Base-by-base conservation (phyloP, 345 rosid genomes). In the Melastoma malabathricum region DNA sequence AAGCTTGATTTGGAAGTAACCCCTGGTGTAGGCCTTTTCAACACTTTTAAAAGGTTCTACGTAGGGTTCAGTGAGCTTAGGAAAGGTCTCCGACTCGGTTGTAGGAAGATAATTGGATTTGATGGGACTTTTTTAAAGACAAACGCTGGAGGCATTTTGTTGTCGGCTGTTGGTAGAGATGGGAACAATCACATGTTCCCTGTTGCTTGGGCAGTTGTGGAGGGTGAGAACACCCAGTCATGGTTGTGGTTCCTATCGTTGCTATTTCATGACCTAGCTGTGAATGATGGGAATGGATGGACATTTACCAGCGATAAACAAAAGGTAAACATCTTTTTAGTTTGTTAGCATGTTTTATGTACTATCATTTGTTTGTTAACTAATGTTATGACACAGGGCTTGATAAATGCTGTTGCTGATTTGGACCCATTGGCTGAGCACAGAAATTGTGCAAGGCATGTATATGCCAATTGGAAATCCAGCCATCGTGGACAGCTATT, bases 391-490 rank as follows among this genome's bases (percentile, higher is more conserved):
- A n/a, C 22, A 27, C n/a, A 20, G 15, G 51, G 51, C 51, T 27
- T 48, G 13, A 19, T 48, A 6, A 48, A 48, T 48, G 51, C 23
- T 17, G 13, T 48, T 48, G 17, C 2, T 18, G 17, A 2, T 13
- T 48, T 48, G 13, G 10, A 12, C 14, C 18, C 19, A 13, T 10
- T 14, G 17, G 31, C 15, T 8, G 31, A 48, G 22, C 51, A 48
- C 14, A 20, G 15, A 34, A 34, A 23, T n/a, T 39, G 56, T 52
- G 15, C 4, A 1, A 52, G 46, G 20, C 46, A 52, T 16, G 12
- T 38, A 5, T 52, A 52, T 17, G 29, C 16, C 4, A 52, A 52
- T 34, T 38, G 45, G 58, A 55, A 29, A 43, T 19, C 17, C 15
- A 4, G 23, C 19, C 43, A 44, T 6, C 19, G n/a, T 9, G 39